Evolutionary conservation across 192 early-diverging fungal genomes (phyloP).

Genomic region (Umbelopsis vinacea): DNA sequence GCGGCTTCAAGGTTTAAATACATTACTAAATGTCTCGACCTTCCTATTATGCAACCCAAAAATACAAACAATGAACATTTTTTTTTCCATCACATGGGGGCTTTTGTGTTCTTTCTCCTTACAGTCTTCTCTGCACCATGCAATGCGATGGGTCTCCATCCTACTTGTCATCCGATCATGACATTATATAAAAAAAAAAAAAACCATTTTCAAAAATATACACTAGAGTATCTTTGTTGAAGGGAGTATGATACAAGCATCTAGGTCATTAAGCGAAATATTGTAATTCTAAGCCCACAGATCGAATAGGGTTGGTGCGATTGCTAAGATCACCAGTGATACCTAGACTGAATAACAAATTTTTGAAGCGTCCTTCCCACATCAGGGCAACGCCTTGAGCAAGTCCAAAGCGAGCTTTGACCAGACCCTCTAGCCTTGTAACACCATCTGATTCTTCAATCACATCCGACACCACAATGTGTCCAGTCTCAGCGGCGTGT

Average conservation of each 20-base stretch:
- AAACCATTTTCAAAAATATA: no score
- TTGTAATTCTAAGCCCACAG: slow-evolving; percentile 61
- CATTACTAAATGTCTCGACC: background rate
- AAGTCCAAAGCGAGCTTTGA: slow-evolving; percentile 36
- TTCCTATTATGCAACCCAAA: background rate
- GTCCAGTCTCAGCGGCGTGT: slow-evolving; percentile 24
- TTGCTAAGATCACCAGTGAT: slow-evolving; percentile 65
- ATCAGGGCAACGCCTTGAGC: slow-evolving; percentile 65
- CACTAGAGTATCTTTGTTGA: no score
- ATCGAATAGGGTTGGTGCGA: slow-evolving; percentile 51
- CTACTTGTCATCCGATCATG: no score
- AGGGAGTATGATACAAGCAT: background rate
- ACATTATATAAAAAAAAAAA: no score
- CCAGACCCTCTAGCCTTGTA: slow-evolving; percentile 37
- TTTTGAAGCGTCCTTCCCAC: slow-evolving; percentile 74
- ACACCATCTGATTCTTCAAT: slow-evolving; percentile 32
- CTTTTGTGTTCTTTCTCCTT: no score
- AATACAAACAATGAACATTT: slow-evolving; percentile 16
- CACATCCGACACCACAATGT: background rate
- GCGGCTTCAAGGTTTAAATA: slow-evolving; percentile 94
- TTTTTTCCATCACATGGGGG: background rate
- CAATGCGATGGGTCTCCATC: background rate
- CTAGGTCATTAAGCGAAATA: slow-evolving; percentile 52
- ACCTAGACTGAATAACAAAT: slow-evolving; percentile 68
- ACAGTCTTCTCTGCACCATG: background rate